Evolutionary conservation across 2,329 filamentous ascomycete species (phyloP).

Genomic region (Neopestalotiopsis sp.): DNA sequence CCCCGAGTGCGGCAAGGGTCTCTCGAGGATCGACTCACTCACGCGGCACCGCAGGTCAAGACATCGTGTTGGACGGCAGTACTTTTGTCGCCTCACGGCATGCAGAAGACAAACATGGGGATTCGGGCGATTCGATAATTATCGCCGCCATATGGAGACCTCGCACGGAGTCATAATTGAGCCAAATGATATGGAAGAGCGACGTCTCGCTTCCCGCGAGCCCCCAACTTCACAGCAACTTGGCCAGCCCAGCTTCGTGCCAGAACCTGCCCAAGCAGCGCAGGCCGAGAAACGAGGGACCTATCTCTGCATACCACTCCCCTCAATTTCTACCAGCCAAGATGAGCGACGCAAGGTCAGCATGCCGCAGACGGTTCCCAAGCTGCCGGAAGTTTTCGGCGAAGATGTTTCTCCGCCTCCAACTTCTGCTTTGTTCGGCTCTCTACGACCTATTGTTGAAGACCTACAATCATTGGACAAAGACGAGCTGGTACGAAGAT

Average conservation of each 20-base stretch:
- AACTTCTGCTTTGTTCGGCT: neutral
- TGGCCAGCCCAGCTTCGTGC: neutral
- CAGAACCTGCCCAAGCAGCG: neutral
- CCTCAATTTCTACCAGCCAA: neutral
- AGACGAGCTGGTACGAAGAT: slow-evolving; percentile 14
- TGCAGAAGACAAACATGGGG: slow-evolving; percentile 6
- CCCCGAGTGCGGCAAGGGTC: slow-evolving; percentile 18
- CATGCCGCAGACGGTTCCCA: neutral
- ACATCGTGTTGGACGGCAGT: slow-evolving; percentile 18
- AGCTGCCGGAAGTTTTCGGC: neutral
- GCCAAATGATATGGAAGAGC: slow-evolving; percentile 5
- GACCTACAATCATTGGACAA: slow-evolving; percentile 9
- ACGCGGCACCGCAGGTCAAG: slow-evolving; percentile 15
- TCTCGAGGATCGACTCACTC: slow-evolving; percentile 15
- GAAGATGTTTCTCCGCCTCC: neutral
- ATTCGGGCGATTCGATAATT: slow-evolving; percentile 18
- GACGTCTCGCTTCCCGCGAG: neutral
- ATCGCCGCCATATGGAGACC: slow-evolving; percentile 14
- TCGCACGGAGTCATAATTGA: slow-evolving; percentile 11
- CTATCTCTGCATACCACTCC: slow-evolving; percentile 2
- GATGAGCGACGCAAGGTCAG: neutral
- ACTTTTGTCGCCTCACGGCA: slow-evolving; percentile 5
- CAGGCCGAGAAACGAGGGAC: neutral
- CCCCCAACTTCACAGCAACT: neutral
- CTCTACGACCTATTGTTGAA: slow-evolving; percentile 2